phyloP scores from a whole-genome alignment of 371 early-diverging fungal genomes.

The Mortierella sp. region DNA sequence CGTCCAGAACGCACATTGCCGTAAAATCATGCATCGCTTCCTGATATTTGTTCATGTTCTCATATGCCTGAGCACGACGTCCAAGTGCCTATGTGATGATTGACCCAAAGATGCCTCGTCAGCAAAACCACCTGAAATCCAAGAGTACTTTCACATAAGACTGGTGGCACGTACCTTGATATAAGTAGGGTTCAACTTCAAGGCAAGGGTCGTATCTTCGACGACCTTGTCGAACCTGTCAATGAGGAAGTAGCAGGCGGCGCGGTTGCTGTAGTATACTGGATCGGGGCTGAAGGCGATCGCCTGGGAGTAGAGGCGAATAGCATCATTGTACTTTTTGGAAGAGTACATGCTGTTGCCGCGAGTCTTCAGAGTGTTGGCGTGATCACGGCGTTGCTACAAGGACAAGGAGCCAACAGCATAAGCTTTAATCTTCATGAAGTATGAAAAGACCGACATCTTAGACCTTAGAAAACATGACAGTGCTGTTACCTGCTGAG shows the following conservation, averaged over 20 bases:
- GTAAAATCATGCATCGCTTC: slow-evolving; percentile 94
- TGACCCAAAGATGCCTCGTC: not conserved
- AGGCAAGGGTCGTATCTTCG: slow-evolving; percentile 78
- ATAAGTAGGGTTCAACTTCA: slow-evolving; percentile 82
- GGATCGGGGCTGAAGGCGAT: slow-evolving; percentile 81
- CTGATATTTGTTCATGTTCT: slow-evolving; percentile 69
- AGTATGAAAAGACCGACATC: not conserved
- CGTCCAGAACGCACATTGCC: slow-evolving; percentile 92
- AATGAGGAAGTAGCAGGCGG: slow-evolving; percentile 87
- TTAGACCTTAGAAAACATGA: not conserved
- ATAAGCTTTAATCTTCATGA: not conserved
- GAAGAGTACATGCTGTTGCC: slow-evolving; percentile 90
- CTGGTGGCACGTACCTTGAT: slow-evolving; percentile 72
- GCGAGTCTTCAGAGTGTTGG: slow-evolving; percentile 80
- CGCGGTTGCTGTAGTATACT: slow-evolving; percentile 94
- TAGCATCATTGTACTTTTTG: slow-evolving; percentile 87
- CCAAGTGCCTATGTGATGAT: slow-evolving; percentile 67
- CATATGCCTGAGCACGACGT: slow-evolving; percentile 88
- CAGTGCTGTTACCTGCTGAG: slow-evolving; percentile 55
- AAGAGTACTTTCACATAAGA: no score
- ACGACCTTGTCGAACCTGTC: slow-evolving; percentile 79
- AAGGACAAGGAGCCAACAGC: not conserved
- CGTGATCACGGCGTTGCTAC: slow-evolving; percentile 72
- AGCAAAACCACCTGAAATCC: not conserved
- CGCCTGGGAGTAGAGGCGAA: slow-evolving; percentile 88